Evolutionary conservation across 352 stramenopile species (phyloP).

Genomic region (Pythium biforme): DNA sequence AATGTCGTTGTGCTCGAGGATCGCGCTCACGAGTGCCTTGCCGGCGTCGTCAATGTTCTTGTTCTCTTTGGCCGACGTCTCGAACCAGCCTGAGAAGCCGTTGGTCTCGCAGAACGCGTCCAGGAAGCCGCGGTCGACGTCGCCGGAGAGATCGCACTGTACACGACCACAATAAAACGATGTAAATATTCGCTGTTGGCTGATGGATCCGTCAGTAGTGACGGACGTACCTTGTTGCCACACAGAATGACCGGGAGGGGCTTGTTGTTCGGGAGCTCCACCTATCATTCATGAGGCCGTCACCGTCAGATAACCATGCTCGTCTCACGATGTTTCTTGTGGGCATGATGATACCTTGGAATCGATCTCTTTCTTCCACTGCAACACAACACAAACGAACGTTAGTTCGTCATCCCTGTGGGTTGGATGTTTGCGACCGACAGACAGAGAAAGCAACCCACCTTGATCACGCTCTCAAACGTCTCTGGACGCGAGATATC

Average conservation of each 20-base stretch:
- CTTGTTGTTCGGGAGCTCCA: conserved; percentile 90
- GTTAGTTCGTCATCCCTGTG: background rate
- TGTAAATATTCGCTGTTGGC: background rate
- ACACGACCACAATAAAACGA: background rate
- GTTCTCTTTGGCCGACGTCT: conserved; percentile 92
- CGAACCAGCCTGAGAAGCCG: conserved; percentile 91
- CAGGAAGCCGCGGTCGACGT: conserved; percentile 74
- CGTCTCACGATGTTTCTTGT: too few species aligned
- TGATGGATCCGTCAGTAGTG: background rate
- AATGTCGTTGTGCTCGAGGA: conserved; percentile 83
- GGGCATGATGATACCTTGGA: conserved; percentile 58
- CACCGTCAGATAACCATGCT: background rate
- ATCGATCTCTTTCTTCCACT: conserved; percentile 95
- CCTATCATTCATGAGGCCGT: conserved; percentile 7
- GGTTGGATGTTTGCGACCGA: background rate
- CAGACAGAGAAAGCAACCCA: conserved; percentile 12
- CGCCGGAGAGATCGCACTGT: conserved; percentile 82
- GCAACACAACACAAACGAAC: conserved; percentile 1
- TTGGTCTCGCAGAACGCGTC: conserved; percentile 89
- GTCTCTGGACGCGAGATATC: conserved; percentile 91
- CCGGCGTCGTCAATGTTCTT: conserved; percentile 89
- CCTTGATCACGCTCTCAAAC: conserved; percentile 88
- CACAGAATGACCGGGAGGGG: conserved; percentile 90
- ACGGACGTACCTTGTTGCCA: conserved; percentile 86
- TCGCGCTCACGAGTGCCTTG: conserved; percentile 77